Percentiles rank a stretch among this genome's conserved stretches.
Evolutionary conservation across 352 stramenopile species (phyloP).

Genomic region (Globisporangium recalcitrans): DNA sequence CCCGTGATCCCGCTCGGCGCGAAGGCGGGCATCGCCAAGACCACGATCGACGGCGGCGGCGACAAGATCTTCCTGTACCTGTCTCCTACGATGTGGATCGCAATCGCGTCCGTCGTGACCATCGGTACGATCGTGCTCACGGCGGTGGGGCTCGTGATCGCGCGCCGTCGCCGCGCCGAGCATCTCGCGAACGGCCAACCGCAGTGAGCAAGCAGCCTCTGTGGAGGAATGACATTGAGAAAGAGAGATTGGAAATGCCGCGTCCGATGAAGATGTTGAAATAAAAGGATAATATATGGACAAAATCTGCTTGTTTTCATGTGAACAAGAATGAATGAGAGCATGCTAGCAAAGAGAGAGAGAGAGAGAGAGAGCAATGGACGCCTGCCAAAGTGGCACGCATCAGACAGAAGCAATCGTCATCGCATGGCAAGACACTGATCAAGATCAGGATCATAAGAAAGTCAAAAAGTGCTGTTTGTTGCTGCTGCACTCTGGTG

Average conservation of each 20-base stretch:
- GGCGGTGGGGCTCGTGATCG: constrained; percentile 24
- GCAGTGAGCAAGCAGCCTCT: not conserved
- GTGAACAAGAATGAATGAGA: not conserved
- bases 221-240: no score
- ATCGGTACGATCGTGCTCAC: constrained; percentile 22
- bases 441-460: no score
- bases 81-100: constrained; percentile 28
- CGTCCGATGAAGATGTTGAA: constrained; percentile 11
- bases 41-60: constrained; percentile 45
- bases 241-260: not conserved
- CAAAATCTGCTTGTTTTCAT: not conserved
- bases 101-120: constrained; percentile 20
- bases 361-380: not conserved
- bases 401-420: no score
- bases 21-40: constrained; percentile 33
- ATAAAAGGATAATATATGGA: constrained; percentile 12
- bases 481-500: no score
- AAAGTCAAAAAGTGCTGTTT: no score
- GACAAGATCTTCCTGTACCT: constrained; percentile 34
- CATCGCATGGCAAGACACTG: no score
- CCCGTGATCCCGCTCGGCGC: constrained; percentile 59
- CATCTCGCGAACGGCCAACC: constrained; percentile 2
- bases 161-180: constrained; percentile 13
- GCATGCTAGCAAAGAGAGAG: no score
- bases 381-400: no score